Evolutionary conservation across 2,329 filamentous ascomycete genomes (phyloP).

Genomic region (Chaetomiaceae sp.): DNA sequence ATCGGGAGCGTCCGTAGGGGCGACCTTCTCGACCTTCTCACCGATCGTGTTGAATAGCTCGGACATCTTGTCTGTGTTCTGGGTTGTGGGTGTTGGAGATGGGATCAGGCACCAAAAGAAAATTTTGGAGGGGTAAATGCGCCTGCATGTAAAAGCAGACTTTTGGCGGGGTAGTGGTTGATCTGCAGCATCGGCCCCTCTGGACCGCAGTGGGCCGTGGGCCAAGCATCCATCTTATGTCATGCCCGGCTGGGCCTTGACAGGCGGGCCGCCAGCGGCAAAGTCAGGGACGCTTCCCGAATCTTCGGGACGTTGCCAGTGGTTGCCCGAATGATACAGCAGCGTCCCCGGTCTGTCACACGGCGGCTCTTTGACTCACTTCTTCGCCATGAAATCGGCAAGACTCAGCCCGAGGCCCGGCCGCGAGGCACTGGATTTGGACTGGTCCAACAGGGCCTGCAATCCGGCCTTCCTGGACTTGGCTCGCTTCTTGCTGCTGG

Average conservation of each 20-base stretch:
- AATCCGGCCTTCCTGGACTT: slow-evolving; percentile 61
- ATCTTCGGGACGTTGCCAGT: slow-evolving; percentile 21
- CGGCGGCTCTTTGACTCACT: slow-evolving; percentile 10
- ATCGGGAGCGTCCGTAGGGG: slow-evolving; percentile 35
- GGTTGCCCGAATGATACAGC: slow-evolving; percentile 28
- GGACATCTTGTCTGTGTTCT: slow-evolving; percentile 31
- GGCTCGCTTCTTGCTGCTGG: slow-evolving; percentile 60
- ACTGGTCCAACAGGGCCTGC: slow-evolving; percentile 58
- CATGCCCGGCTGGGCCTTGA: too few relatives aligned
- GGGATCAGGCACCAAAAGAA: slow-evolving; percentile 12
- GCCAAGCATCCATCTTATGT: too few relatives aligned
- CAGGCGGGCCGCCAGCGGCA: too few relatives aligned
- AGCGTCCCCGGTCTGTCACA: too few relatives aligned
- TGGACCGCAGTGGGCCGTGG: slow-evolving; percentile 18
- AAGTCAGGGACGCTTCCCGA: too few relatives aligned
- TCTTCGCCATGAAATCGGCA: slow-evolving; percentile 49
- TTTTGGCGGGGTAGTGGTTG: slow-evolving; percentile 33
- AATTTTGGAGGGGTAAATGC: slow-evolving; percentile 39
- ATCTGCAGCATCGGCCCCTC: slow-evolving; percentile 3
- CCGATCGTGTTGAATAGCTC: slow-evolving; percentile 61
- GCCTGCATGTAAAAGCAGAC: slow-evolving; percentile 15
- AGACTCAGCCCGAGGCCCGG: slow-evolving; percentile 44
- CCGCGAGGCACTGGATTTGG: slow-evolving; percentile 40
- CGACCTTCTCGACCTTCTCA: slow-evolving; percentile 52
- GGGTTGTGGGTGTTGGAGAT: slow-evolving; percentile 30